Base-by-base conservation (phyloP, 768 basidiomycete species). In the Lentinula aciculospora region DNA sequence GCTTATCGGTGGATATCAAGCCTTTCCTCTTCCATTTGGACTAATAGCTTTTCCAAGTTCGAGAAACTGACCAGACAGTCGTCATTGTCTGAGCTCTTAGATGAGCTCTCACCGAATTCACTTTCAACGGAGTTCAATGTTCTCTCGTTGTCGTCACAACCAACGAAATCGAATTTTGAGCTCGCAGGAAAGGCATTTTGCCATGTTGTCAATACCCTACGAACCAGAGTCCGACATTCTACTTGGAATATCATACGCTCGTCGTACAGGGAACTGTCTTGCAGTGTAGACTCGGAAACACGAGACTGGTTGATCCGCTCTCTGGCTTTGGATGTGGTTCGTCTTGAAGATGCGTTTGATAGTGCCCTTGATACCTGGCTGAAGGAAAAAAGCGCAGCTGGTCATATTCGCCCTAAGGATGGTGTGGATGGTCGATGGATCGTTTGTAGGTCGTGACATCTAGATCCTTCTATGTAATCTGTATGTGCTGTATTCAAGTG, bases 221-320 rank as follows among this genome's bases (percentile, higher is more conserved):
- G 83, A 15, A 65, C 58, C 2, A 84, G 81, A 67, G 75, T 75
- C 5, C 76, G 84, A 31, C 73, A 75, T 19, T 79, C 72, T n/a
- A 70, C 81, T 2, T 90, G 88, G 88, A 65, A 49, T 0, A 69
- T 87, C 15, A 63, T 90, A 44, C 81, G 86, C 29, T 72, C 77
- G 21, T 81, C 81, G 0, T 89, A 90, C 66, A 75, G 85, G 45
- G 88, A 89, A 63, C 56, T 89, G 17, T 70, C 72, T 29, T 79
- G 74, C 59, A 71, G 72, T 59, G 66, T 71, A 23, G 68, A 69
- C 1, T 65, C 70, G 6, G 67, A 69, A 31, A 78, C 77, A 7
- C 72, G 69, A 42, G 55, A 54, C 9, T 86, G 84, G 84, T 66
- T 86, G 40, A 63, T 66, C 4, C 74, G 74, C 23, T 75, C 74